Evolutionary conservation across 140 eudicot species (phyloP).

Genomic region (Cichorium intybus): DNA sequence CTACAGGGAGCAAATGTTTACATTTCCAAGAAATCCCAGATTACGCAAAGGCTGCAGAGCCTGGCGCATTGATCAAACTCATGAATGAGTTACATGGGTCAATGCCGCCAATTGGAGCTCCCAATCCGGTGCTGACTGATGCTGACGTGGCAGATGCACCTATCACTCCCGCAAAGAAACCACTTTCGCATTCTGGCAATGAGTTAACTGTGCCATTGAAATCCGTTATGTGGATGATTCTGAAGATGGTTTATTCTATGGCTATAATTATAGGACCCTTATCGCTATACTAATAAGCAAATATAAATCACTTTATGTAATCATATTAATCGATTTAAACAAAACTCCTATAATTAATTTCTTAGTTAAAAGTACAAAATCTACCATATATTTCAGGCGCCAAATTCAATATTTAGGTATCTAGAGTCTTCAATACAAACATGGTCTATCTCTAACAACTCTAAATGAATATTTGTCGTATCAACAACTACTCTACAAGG

Average conservation of each 20-base stretch:
- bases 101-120: constrained; percentile 68
- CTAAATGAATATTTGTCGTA: constrained; percentile 55
- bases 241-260: constrained; percentile 23
- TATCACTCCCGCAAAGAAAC: constrained; percentile 34
- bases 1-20: constrained; percentile 69
- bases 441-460: constrained; percentile 44
- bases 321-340: background rate
- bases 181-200: constrained; percentile 23
- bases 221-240: constrained; percentile 4
- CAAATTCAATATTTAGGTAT: constrained; percentile 72
- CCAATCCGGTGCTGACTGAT: constrained; percentile 51
- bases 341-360: background rate
- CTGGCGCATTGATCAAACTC: constrained; percentile 32
- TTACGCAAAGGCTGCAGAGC: constrained; percentile 42
- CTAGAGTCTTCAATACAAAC: constrained; percentile 28
- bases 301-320: background rate
- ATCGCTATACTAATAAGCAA: constrained; percentile 12
- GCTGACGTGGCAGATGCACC: constrained; percentile 56
- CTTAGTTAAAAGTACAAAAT: constrained; percentile 1
- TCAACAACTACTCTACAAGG: constrained; percentile 77
- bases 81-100: constrained; percentile 11
- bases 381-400: constrained; percentile 24
- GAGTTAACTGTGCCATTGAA: constrained; percentile 11
- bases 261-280: constrained; percentile 30
- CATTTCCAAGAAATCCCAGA: constrained; percentile 22